phyloP scores from a whole-genome alignment of 2,329 filamentous ascomycete species.

The Gyromitra esculenta region DNA sequence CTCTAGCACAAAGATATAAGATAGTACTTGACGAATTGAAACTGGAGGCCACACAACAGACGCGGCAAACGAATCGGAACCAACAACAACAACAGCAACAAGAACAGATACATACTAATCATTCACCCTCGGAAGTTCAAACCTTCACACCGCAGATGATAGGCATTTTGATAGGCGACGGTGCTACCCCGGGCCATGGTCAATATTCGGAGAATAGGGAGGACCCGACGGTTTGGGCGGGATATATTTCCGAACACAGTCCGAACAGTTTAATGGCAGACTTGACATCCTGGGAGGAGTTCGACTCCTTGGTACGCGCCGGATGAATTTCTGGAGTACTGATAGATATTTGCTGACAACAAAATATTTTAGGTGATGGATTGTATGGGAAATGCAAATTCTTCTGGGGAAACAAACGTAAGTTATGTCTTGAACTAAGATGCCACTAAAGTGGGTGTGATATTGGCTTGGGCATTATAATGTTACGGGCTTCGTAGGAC shows the following conservation, averaged over 20 bases:
- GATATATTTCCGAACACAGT: constrained; percentile 15
- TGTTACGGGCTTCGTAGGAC: background rate
- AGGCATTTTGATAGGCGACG: background rate
- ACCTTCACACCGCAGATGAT: constrained; percentile 9
- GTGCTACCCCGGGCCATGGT: background rate
- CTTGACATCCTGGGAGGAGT: constrained; percentile 32
- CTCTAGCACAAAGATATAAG: constrained; percentile 64
- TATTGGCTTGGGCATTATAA: background rate
- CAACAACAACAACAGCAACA: constrained; percentile 19
- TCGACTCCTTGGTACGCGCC: constrained; percentile 19
- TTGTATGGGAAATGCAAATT: constrained; percentile 10
- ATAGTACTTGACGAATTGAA: constrained; percentile 65
- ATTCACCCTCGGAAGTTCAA: background rate
- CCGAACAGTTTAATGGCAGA: constrained; percentile 7
- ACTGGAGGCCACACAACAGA: constrained; percentile 59
- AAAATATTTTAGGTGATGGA: constrained; percentile 22
- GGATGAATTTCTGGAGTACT: background rate
- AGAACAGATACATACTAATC: constrained; percentile 1
- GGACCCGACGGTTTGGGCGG: constrained; percentile 17
- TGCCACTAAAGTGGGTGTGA: background rate
- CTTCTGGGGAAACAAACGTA: background rate
- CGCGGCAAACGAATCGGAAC: constrained; percentile 27
- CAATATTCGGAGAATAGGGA: constrained; percentile 15
- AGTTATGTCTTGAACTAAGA: background rate
- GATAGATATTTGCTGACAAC: constrained; percentile 6